Base-by-base conservation (phyloP, 768 basidiomycete species). In the Leccinum aurantiacum region DNA sequence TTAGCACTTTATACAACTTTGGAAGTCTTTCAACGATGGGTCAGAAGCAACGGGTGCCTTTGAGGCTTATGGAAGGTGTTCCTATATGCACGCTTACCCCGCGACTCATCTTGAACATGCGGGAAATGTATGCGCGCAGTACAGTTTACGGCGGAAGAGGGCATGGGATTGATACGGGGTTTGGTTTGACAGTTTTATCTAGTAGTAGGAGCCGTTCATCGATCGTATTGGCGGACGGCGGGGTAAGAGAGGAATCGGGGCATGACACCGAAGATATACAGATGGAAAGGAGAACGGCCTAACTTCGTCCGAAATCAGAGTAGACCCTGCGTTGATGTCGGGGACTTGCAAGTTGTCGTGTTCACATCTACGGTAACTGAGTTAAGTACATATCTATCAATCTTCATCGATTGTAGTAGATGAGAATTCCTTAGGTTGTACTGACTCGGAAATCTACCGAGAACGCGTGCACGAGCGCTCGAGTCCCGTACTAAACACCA, bases 51-150 rank as follows among this genome's bases (percentile, higher is more conserved):
- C 6, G 35, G 14, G 37, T n/a, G 9, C 38, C 8, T n/a, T 3
- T 17, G 38, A 2, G 0, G 1, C 6, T 41, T n/a, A 3, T 9
- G 38, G 0, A n/a, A n/a, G 0, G 1, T 41, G 1, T 41, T 8
- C 38, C 38, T 41, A n/a, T 41, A 41, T 41, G 38, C 38, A n/a
- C 17, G 7, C 17, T 41, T 9, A 41, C 38, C 38, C 38, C 38
- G 8, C 38, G 38, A 41, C 17, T 41, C 38, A 2, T 41, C 17
- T 41, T 41, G 38, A 17, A n/a, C 17, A n/a, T 41, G 7, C 38
- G 38, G 17, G 38, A 41, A n/a, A 41, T n/a, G 17, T n/a, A 41
- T 41, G 38, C 15, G 38, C 38, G 4, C 17, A 8, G 17, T 41
- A 41, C 38, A n/a, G 0, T 41, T 41, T 41, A 41, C 17, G 38